Evolutionary conservation across 495 filamentous ascomycete genomes (phyloP).

Genomic region (Aspergillus indologenus): DNA sequence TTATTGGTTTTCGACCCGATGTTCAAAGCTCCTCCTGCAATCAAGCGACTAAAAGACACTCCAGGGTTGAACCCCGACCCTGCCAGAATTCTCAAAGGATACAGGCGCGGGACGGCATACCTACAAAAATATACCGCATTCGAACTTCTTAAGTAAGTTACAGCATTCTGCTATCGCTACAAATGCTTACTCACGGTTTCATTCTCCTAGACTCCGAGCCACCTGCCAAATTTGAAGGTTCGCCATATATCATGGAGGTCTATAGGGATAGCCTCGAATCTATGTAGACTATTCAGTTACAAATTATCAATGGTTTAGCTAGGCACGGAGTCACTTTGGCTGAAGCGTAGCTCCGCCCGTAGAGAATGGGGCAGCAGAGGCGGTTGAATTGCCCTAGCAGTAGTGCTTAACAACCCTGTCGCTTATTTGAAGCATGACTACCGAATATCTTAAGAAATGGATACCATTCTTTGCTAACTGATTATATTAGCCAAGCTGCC

Average conservation of each 20-base stretch:
- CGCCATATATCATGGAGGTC: background rate
- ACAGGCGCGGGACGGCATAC: constrained; percentile 65
- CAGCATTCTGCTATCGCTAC: background rate
- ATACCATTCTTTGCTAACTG: too few relatives aligned
- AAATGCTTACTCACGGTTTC: constrained; percentile 8
- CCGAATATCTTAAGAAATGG: too few relatives aligned
- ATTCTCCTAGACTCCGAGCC: background rate
- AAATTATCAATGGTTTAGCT: background rate
- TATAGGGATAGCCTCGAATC: background rate
- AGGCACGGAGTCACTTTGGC: background rate
- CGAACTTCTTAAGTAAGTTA: constrained; percentile 69
- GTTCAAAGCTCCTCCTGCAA: constrained; percentile 65
- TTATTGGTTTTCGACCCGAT: constrained; percentile 89
- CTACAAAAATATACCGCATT: constrained; percentile 70
- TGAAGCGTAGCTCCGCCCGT: too few relatives aligned
- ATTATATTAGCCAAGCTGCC: too few relatives aligned
- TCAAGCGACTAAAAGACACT: constrained; percentile 54
- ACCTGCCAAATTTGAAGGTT: background rate
- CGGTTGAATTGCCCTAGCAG: too few relatives aligned
- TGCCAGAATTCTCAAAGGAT: constrained; percentile 60
- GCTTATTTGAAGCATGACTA: too few relatives aligned
- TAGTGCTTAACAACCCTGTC: too few relatives aligned
- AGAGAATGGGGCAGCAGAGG: too few relatives aligned
- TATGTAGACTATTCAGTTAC: too few relatives aligned
- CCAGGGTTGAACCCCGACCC: constrained; percentile 46